Evolutionary conservation across 2,329 filamentous ascomycete species (phyloP), one percentile per base, ranked within the genome.

Genomic region (Colletotrichum trifolii): DNA sequence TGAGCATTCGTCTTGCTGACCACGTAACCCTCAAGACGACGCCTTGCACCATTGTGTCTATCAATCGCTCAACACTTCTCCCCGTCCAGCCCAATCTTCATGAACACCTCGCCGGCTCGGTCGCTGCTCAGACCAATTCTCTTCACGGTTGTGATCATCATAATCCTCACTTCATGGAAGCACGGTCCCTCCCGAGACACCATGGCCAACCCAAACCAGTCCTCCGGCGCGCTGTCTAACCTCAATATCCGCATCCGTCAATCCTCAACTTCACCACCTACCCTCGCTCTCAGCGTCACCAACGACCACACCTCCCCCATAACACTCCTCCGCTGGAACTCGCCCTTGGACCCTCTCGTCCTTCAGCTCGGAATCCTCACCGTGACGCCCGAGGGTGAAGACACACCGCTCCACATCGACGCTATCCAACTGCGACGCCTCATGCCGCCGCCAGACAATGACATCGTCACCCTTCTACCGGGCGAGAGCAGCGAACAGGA

Each of bases 301-400:
- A 83, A 83, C 73, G 76, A 73, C 10, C 74, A 78, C 58, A 68
- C 73, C 2, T 60, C 68, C 5, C 71, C 79, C 1, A 73, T 82
- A 57, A 82, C 79, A 1, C 68, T 83, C 25, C 75, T 83, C 40
- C 72, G 69, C 4, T 83, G 81, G 74, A 73, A 78, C 53, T 80
- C 81, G 0, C 81, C 81, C n/a, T 73, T 83, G n/a, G 81, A 83
- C 67, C 72, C 74, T 0, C 55, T 81, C 13, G 80, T 77, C 0
- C 64, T 81, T 49, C 74, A 78, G 57, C 73, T 82, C 3, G 81
- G 81, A 8, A 70, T 80, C n/a, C 55, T 83, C 5, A 71, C 73
- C 39, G 75, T 83, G 66, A 79, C 74, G 3, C 78, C 76, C 3
- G 72, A 74, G 3, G 76, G 74, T 1, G 71, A 73, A 13, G 69